Evolutionary conservation across 495 filamentous ascomycete species (phyloP), one percentile per base, ranked within the genome.

Genomic region (Chlorociboria aeruginascens): DNA sequence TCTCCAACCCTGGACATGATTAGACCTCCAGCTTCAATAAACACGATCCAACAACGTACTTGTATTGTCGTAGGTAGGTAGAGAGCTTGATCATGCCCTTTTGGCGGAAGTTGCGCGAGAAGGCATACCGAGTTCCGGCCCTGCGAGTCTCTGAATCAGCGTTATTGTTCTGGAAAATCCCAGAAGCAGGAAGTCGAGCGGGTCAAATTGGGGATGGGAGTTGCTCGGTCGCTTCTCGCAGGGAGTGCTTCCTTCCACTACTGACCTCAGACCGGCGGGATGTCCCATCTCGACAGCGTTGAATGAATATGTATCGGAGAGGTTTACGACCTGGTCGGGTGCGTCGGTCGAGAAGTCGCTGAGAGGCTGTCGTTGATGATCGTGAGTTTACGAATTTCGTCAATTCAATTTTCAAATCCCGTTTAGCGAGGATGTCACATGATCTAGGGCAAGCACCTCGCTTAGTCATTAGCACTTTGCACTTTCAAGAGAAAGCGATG

Each of bases 41-140:
- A 14, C 32, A 12, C 30, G 32, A 32, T 25, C n/a, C 7, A 32
- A 38, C 58, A 65, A 53, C 79, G 89, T 82, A 58, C 55, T 81
- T 85, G 81, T 92, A 96, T 66, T 83, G 78, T 69, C 81, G 82
- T 57, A 98, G 73, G 76, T 94, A 95, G 63, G 87, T 95, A 53
- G 83, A 87, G 54, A 94, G 72, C 62, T 72, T 76, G 74, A 98
- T 95, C 70, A 76, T 74, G 62, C 92, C 92, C 72, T 86, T 84
- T 75, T 94, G 71, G 71, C 89, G 89, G 81, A 95, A 98, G 13
- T 33, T 12, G 9, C 42, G 25, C 12, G 10, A n/a, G 13, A 44
- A 44, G 7, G 42, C 42, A 44, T 44, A 44, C 9, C 42, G 28
- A 6, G 42, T 44, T 32, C 42, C 42, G 11, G 42, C 42, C 4